A percentile compares a stretch with the other conserved stretches of the same genome.
Conservation (phyloP, 2,329 filamentous ascomycete genomes). For the Colletotrichum sansevieriae region DNA sequence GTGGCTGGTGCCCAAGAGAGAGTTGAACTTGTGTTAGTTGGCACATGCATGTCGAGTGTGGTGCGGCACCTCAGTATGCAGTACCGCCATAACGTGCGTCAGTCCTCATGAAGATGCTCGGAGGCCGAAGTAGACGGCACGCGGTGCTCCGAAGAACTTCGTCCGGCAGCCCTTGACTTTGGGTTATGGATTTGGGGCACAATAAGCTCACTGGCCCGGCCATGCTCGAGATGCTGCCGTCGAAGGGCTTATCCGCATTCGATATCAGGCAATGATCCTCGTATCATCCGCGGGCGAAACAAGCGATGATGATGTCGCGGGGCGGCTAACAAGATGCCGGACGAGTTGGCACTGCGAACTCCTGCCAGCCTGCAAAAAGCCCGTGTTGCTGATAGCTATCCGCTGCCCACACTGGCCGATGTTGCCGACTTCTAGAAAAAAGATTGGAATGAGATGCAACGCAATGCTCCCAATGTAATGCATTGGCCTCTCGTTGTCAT, state of each 20-base stretch:
- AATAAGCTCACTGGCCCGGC: conserved; percentile 22
- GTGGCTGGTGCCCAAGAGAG: conserved; percentile 28
- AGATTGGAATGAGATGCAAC: conserved; percentile 3
- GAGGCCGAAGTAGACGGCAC: conserved; percentile 2
- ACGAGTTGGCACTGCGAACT: conserved; percentile 3
- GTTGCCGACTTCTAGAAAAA: conserved; percentile 26
- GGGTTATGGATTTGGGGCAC: conserved; percentile 5
- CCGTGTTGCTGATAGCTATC: not conserved
- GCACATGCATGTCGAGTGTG: conserved; percentile 16
- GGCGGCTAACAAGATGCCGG: conserved; percentile 8
- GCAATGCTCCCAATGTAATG: not conserved
- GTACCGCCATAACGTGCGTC: conserved; percentile 6
- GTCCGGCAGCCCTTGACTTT: not conserved
- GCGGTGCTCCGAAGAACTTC: not conserved
- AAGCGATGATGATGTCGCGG: conserved; percentile 6
- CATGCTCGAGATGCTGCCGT: conserved; percentile 3
- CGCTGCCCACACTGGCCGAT: conserved; percentile 13
- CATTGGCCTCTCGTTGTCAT: conserved; percentile 28
- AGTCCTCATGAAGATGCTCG: not conserved
- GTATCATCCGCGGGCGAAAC: conserved; percentile 18
- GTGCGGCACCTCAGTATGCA: not conserved
- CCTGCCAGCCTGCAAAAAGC: not conserved
- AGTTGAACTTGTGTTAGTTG: not conserved
- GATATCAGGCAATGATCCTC: conserved; percentile 12
- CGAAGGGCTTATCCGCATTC: conserved; percentile 2